Conservation (phyloP, 768 basidiomycete species). For the Mycena rosella region DNA sequence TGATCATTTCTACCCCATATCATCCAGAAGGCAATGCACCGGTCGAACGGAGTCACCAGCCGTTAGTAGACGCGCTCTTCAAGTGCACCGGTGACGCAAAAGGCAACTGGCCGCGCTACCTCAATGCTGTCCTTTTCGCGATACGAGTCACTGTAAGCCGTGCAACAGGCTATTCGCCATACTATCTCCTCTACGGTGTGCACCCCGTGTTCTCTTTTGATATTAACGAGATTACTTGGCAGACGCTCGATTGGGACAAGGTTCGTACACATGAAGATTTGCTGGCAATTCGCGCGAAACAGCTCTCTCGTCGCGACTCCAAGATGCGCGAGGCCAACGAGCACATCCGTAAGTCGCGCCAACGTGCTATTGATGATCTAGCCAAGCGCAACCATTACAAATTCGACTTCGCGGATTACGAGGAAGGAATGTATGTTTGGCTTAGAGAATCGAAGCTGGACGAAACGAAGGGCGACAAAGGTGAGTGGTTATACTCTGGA, state of each 20-base stretch:
- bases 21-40: conserved; percentile 48
- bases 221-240: conserved; percentile 46
- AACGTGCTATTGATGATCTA: conserved; percentile 41
- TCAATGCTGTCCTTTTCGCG: conserved; percentile 42
- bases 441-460: conserved; percentile 47
- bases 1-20: conserved; percentile 46
- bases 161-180: conserved; percentile 48
- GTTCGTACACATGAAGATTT: conserved; percentile 41
- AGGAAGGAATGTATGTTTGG: conserved; percentile 47
- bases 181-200: conserved; percentile 47
- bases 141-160: conserved; percentile 42
- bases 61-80: conserved; percentile 39
- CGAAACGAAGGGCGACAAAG: conserved; percentile 46
- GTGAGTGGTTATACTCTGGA: conserved; percentile 43
- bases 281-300: conserved; percentile 38
- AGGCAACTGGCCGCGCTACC: conserved; percentile 42
- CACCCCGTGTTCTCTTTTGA: conserved; percentile 48
- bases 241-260: conserved; percentile 41
- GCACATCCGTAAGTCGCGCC: conserved; percentile 3
- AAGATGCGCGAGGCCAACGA: conserved; percentile 31
- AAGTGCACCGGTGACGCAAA: conserved; percentile 39
- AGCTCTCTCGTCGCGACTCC: conserved; percentile 39
- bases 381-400: conserved; percentile 29
- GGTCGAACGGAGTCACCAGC: conserved; percentile 47
- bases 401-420: conserved; percentile 37